Evolutionary conservation across 306 rosid species (phyloP).

Genomic region (Malus asiatica): DNA sequence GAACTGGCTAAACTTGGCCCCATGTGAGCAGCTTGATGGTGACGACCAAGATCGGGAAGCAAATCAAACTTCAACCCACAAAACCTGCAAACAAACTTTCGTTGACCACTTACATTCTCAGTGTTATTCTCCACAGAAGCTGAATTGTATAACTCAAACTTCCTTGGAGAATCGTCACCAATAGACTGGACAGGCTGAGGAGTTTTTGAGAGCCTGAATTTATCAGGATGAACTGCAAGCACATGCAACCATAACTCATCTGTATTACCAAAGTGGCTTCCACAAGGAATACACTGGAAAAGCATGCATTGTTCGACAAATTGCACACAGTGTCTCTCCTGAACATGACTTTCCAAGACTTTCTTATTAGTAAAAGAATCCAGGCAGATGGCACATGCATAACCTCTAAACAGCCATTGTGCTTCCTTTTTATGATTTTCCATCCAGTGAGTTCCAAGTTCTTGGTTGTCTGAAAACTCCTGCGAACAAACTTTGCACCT

Average conservation of each 20-base stretch:
- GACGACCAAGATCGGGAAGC: conserved; percentile 96
- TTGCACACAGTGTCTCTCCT: conserved; percentile 88
- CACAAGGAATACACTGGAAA: conserved; percentile 93
- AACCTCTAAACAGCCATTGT: conserved; percentile 94
- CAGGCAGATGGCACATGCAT: conserved; percentile 93
- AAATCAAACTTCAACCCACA: conserved; percentile 96
- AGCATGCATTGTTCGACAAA: conserved; percentile 98
- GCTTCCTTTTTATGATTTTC: conserved; percentile 95
- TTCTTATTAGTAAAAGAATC: conserved; percentile 93
- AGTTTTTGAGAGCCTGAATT: conserved; percentile 58
- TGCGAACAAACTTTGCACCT: conserved; percentile 77
- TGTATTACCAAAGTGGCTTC: conserved; percentile 80
- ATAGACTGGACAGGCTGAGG: conserved; percentile 40
- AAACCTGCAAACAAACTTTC: conserved; percentile 80
- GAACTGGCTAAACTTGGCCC: conserved; percentile 61
- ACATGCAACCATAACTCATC: conserved; percentile 92
- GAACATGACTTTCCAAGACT: conserved; percentile 86
- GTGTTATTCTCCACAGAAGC: conserved; percentile 48
- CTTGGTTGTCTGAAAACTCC: conserved; percentile 62
- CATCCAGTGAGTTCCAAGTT: conserved; percentile 91
- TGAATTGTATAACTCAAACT: conserved; percentile 42
- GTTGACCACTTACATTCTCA: conserved; percentile 45
- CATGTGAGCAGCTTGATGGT: conserved; percentile 99
- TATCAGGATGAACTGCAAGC: conserved; percentile 56
- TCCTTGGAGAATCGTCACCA: conserved; percentile 46